phyloP scores from a whole-genome alignment of 192 early-diverging fungal genomes.

The Mortierella claussenii region DNA sequence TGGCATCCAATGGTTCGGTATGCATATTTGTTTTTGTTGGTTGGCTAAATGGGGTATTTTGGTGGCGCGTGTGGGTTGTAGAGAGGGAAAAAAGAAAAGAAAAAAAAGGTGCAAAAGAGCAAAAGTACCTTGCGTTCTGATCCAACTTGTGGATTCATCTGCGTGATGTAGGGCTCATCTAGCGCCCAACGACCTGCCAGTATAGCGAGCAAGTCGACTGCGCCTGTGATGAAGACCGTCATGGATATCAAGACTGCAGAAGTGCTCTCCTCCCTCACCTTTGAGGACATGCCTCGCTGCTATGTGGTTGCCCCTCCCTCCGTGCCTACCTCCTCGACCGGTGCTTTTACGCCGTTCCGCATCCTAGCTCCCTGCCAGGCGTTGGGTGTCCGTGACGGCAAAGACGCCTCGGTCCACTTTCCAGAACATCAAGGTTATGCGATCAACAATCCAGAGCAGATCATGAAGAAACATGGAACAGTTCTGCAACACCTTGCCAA shows the following conservation, averaged over 20 bases:
- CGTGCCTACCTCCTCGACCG: conserved; percentile 1
- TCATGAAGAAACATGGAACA: conserved; percentile 35
- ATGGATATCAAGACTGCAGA: conserved; percentile 38
- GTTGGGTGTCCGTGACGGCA: conserved; percentile 15
- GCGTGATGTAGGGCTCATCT: too few species aligned
- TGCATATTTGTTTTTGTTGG: not conserved
- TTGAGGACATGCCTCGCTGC: conserved; percentile 40
- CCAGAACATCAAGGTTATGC: conserved; percentile 29
- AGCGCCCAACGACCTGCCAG: conserved; percentile 9
- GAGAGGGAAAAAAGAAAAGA: not conserved
- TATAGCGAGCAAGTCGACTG: conserved; percentile 1
- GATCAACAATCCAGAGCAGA: conserved; percentile 26
- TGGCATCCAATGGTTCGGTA: conserved; percentile 17
- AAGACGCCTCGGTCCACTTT: conserved; percentile 23
- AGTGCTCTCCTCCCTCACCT: conserved; percentile 14
- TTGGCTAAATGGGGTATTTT: too few species aligned
- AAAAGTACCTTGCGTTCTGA: not conserved
- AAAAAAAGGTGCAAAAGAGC: too few species aligned
- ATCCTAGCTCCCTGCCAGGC: conserved; percentile 41
- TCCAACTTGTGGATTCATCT: too few species aligned
- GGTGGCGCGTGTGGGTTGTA: too few species aligned
- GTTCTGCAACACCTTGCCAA: conserved; percentile 39
- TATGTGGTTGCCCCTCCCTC: conserved; percentile 25
- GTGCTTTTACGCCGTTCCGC: conserved; percentile 28
- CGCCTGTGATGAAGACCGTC: not conserved